phyloP scores from a whole-genome alignment of 441 rosid genomes.

The Bruguiera hainesii region DNA sequence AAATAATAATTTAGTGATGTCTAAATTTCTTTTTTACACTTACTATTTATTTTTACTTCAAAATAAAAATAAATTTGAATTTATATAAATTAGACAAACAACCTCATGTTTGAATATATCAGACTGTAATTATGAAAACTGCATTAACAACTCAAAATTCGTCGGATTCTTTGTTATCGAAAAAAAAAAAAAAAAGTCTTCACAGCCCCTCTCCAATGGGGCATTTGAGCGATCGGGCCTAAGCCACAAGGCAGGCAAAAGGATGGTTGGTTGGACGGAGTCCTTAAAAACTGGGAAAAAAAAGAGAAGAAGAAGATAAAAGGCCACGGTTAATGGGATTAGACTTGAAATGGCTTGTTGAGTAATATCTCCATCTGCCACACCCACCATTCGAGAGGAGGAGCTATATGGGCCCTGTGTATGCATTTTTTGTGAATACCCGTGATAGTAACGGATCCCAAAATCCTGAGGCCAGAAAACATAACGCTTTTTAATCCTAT shows the following conservation, averaged over 20 bases:
- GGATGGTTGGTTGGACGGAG: no score
- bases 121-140: no score
- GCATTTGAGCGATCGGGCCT: no score
- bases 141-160: no score
- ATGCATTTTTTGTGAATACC: conserved; percentile 13
- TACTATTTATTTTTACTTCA: no score
- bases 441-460: conserved; percentile 38
- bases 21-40: neutral
- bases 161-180: no score
- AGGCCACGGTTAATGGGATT: conserved; percentile 21
- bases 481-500: neutral
- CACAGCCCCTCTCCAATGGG: neutral
- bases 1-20: no score
- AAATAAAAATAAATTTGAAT: no score
- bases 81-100: no score
- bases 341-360: conserved; percentile 15
- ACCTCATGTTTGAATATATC: no score
- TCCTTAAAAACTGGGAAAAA: no score
- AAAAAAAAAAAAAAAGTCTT: neutral
- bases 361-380: conserved; percentile 32
- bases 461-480: conserved; percentile 23
- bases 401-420: conserved; percentile 32
- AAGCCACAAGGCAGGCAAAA: no score
- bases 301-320: neutral
- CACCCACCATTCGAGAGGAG: conserved; percentile 49